These are phyloP conservation scores for Fusarium praegraminearum DNA, from an alignment of 2,329 filamentous ascomycete genomes.

Conservation along the genomic window DNA sequence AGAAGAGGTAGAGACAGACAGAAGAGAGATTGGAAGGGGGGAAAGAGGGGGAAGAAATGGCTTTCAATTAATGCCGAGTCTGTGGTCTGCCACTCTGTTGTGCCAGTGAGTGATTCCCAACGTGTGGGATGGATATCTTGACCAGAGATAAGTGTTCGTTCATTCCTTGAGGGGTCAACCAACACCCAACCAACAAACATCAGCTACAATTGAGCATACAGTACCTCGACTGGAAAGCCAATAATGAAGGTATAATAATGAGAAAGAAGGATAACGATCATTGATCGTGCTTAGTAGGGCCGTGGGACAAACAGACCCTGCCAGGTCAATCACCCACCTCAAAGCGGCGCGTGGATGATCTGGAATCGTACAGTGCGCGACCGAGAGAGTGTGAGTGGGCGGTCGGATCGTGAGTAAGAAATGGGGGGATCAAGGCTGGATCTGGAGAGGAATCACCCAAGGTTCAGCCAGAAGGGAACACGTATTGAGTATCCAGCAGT, in stretches of 20 bases:
- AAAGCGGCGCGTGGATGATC: slow-evolving; percentile 41
- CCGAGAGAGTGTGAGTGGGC: slow-evolving; percentile 29
- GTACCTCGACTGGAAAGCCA: not conserved
- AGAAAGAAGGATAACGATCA: not conserved
- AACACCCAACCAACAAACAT: not conserved
- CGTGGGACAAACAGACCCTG: slow-evolving; percentile 43
- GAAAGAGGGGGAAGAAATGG: slow-evolving; percentile 22
- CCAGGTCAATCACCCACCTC: slow-evolving; percentile 42
- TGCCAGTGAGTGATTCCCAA: not conserved
- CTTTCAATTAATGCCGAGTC: slow-evolving; percentile 9
- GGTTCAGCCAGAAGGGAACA: not conserved
- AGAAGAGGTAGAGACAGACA: slow-evolving; percentile 20
- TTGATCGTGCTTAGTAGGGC: slow-evolving; percentile 22
- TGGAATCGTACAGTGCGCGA: slow-evolving; percentile 44
- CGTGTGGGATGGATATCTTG: slow-evolving; percentile 5
- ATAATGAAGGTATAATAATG: slow-evolving; percentile 16
- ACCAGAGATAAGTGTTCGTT: not conserved
- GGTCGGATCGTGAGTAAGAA: slow-evolving; percentile 41
- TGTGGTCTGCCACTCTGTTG: slow-evolving; percentile 4
- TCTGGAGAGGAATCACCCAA: not conserved
- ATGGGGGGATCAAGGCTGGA: slow-evolving; percentile 31
- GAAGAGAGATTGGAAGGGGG: slow-evolving; percentile 22
- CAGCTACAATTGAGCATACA: not conserved
- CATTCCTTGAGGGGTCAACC: not conserved
- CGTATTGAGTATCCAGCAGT: not conserved